Evolutionary conservation across 1,284 basidiomycete genomes (phyloP).

Genomic region (Waitea zeae): DNA sequence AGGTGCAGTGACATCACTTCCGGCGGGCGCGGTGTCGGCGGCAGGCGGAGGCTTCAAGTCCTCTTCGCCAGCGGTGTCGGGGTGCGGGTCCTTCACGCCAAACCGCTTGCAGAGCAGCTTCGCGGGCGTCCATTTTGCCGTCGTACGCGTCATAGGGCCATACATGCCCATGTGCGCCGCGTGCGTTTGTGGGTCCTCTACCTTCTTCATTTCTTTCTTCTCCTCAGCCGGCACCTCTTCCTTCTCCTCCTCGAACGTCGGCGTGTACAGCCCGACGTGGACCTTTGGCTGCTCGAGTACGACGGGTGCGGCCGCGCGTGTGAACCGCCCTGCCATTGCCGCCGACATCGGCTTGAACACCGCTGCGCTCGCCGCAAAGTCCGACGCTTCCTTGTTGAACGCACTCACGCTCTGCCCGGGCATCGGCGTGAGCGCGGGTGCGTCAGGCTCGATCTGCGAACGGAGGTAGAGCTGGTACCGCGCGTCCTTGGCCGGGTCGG

Average conservation of each 20-base stretch:
- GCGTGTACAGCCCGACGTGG: constrained; percentile 60
- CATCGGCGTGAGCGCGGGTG: constrained; percentile 25
- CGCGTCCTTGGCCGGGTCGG: constrained; percentile 64
- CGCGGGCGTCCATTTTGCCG: constrained; percentile 62
- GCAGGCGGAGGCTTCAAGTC: constrained; percentile 6
- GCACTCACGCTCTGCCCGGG: constrained; percentile 45
- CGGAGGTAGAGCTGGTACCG: constrained; percentile 76
- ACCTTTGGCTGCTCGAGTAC: constrained; percentile 44
- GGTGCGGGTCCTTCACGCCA: constrained; percentile 74
- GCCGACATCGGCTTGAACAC: constrained; percentile 88
- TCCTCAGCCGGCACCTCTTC: constrained; percentile 27
- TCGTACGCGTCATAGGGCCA: constrained; percentile 68
- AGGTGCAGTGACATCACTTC: not conserved
- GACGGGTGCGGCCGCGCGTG: constrained; percentile 52
- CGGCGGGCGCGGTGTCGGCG: constrained; percentile 3
- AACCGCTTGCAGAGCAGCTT: constrained; percentile 88
- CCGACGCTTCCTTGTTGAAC: constrained; percentile 68
- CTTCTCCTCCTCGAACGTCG: constrained; percentile 22
- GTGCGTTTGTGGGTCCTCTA: constrained; percentile 56
- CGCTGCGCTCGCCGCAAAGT: constrained; percentile 75
- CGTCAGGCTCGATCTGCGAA: constrained; percentile 39
- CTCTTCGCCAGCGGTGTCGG: constrained; percentile 14
- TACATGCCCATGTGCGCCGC: constrained; percentile 81
- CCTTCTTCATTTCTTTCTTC: constrained; percentile 27
- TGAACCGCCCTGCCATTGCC: constrained; percentile 89